These are phyloP conservation scores for Aspergillus quadrilineatus DNA, from an alignment of 2,329 filamentous ascomycete genomes.

Conservation along the genomic window DNA sequence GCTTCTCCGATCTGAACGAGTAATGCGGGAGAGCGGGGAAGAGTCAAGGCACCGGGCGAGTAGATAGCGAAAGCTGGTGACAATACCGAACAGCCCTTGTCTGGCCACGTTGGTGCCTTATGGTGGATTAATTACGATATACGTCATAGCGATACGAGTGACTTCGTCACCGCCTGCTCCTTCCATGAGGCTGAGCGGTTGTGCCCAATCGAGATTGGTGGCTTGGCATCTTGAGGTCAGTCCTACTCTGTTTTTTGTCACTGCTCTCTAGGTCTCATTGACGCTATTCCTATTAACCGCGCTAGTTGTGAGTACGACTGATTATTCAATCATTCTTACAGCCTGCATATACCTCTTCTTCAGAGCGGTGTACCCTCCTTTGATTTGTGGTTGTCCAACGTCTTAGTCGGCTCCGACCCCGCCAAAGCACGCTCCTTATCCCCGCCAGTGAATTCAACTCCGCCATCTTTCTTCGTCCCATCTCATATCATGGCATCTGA, in stretches of 20 bases:
- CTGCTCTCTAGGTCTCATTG: background rate
- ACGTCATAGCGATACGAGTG: conserved; percentile 13
- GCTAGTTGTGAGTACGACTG: background rate
- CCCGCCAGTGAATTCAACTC: background rate
- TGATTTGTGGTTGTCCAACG: background rate
- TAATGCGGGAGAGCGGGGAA: conserved; percentile 27
- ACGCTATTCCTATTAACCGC: background rate
- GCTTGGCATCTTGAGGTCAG: conserved; percentile 11
- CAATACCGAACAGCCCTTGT: conserved; percentile 27
- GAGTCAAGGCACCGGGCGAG: conserved; percentile 13
- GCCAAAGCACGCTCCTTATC: conserved; percentile 1
- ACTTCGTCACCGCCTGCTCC: conserved; percentile 17
- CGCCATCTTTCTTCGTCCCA: background rate
- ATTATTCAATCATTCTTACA: background rate
- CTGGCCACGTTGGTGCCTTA: conserved; percentile 20
- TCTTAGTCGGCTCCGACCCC: conserved; percentile 10
- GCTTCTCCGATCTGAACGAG: conserved; percentile 9
- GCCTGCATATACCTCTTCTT: background rate
- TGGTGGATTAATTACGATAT: conserved; percentile 3
- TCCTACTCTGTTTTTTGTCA: conserved; percentile 20
- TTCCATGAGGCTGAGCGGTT: conserved; percentile 6
- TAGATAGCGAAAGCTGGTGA: conserved; percentile 18
- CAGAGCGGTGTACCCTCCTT: conserved; percentile 12
- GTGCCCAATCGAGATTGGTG: conserved; percentile 13
- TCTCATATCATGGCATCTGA: conserved; percentile 41